Percentiles rank a stretch among this genome's conserved stretches.
Conservation (phyloP, 768 basidiomycete genomes). For the Podaxis sp. region DNA sequence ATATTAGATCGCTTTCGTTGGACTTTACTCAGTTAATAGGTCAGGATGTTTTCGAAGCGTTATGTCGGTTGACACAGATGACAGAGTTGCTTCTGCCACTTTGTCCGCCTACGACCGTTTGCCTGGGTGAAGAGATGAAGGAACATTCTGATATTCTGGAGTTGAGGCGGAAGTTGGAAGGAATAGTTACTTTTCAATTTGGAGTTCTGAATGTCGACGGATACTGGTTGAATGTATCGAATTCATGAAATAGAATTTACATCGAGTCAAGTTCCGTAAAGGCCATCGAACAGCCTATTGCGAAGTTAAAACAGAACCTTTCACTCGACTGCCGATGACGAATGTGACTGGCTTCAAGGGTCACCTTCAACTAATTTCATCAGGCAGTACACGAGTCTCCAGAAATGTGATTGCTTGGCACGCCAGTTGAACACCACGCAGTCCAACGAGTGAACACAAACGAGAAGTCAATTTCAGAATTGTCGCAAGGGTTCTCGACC, state of each 20-base stretch:
- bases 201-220: neutral
- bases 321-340: neutral
- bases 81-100: neutral
- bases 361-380: neutral
- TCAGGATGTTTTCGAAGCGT: neutral
- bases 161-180: neutral
- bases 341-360: neutral
- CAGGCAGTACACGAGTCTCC: neutral
- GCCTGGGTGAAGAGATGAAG: neutral
- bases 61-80: neutral
- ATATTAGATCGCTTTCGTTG: neutral
- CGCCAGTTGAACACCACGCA: neutral
- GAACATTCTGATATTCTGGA: neutral
- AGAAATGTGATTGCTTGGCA: neutral
- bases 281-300: too few species aligned
- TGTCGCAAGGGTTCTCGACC: neutral
- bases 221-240: neutral
- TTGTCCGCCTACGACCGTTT: neutral
- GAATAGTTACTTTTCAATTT: neutral
- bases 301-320: neutral
- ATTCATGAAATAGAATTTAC: neutral
- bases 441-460: neutral
- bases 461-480: neutral
- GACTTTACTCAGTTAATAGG: neutral
- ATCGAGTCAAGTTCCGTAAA: neutral